phyloP scores from a whole-genome alignment of 495 filamentous ascomycete genomes.

The Penicillium flavigenum region DNA sequence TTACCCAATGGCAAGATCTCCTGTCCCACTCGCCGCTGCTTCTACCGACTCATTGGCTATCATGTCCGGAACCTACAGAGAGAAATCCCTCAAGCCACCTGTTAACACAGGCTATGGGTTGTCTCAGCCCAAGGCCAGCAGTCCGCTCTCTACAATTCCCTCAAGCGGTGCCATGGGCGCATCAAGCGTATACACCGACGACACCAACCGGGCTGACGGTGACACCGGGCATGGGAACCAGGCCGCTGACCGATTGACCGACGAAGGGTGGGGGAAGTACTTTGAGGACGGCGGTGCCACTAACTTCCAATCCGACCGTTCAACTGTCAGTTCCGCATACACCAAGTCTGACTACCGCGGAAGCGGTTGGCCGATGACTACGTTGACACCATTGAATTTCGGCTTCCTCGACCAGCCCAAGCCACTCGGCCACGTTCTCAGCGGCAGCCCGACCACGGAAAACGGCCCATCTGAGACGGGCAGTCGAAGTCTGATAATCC shows the following conservation, averaged over 20 bases:
- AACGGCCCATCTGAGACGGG: slow-evolving; percentile 40
- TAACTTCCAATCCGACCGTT: slow-evolving; percentile 36
- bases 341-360: slow-evolving; percentile 39
- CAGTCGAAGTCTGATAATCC: slow-evolving; percentile 42
- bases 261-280: slow-evolving; percentile 61
- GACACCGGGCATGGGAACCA: slow-evolving; percentile 15
- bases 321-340: slow-evolving; percentile 30
- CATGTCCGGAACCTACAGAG: slow-evolving; percentile 42
- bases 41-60: slow-evolving; percentile 48
- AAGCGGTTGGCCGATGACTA: slow-evolving; percentile 42
- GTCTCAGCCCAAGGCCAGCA: slow-evolving; percentile 24
- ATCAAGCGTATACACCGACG: slow-evolving; percentile 27
- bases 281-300: slow-evolving; percentile 55
- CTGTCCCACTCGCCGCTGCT: slow-evolving; percentile 44
- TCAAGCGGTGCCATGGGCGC: slow-evolving; percentile 29
- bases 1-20: slow-evolving; percentile 45
- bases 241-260: slow-evolving; percentile 49
- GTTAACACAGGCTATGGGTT: slow-evolving; percentile 26
- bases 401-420: slow-evolving; percentile 42
- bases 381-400: slow-evolving; percentile 36
- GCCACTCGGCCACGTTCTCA: slow-evolving; percentile 55
- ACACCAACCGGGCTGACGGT: slow-evolving; percentile 24
- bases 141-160: slow-evolving; percentile 38
- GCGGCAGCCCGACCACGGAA: slow-evolving; percentile 67
- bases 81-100: slow-evolving; percentile 36